phyloP scores from a whole-genome alignment of 1,284 basidiomycete species.

The Ustilago nuda region DNA sequence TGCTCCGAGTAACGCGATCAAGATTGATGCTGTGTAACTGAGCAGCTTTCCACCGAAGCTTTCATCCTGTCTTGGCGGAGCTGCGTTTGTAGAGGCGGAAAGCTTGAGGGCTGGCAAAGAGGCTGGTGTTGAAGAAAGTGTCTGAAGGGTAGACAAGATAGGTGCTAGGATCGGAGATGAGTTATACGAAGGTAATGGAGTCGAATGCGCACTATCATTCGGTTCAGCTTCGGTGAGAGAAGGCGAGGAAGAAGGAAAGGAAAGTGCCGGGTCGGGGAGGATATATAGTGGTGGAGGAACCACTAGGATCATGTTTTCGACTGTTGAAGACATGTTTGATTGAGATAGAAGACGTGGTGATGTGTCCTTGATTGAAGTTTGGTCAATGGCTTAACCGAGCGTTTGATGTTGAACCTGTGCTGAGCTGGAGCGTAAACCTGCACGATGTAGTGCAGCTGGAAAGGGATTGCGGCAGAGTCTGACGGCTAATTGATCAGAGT shows the following conservation, averaged over 20 bases:
- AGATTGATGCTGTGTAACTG: no score
- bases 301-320: no score
- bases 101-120: not conserved
- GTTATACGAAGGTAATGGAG: not conserved
- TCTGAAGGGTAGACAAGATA: not conserved
- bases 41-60: no score
- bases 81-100: not conserved
- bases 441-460: no score
- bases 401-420: no score
- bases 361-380: no score
- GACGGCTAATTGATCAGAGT: no score
- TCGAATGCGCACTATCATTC: not conserved
- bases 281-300: not conserved
- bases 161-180: slow-evolving; percentile 1
- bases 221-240: not conserved
- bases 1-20: not conserved
- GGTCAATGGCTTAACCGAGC: no score
- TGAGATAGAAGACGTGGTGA: no score
- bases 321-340: no score
- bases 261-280: not conserved
- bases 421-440: no score
- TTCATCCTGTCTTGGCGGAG: not conserved
- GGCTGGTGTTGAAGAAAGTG: not conserved
- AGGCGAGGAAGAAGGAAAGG: not conserved
- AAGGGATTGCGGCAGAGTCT: no score